Evolutionary conservation across 1,284 basidiomycete genomes (phyloP), one percentile per base, ranked within the genome.

Genomic region (Pisolithus thermaeus): DNA sequence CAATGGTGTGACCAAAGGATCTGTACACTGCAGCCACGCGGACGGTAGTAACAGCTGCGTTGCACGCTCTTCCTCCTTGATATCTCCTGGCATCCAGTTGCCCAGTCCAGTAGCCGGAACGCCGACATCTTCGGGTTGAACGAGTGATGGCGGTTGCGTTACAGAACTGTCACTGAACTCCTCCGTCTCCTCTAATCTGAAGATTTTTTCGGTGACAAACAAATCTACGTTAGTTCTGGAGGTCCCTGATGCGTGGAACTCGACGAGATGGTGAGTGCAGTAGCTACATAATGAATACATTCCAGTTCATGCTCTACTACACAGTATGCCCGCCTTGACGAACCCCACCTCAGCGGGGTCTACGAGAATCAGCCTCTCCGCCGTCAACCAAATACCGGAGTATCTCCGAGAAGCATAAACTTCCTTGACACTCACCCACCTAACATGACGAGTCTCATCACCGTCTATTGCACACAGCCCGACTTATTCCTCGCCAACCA

Each of bases 281-380:
- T 28, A 39, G 20, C 37, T 49, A 16, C 6, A 11, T 45, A 16
- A 22, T 14, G 7, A 51, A 11, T 7, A 28, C 8, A 7, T 8
- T 12, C 18, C 23, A 9, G 39, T 35, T 62, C 37, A 66, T 36
- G 3, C n/a, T 23, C n/a, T 39, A 30, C 54, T 22, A 16, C 23
- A 5, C 54, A 70, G 66, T 47, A 53, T 56, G 39, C 66, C 56
- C 18, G 56, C 45, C 23, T 65, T 52, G 37, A 64, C 64, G 1
- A 66, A 66, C 14, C 66, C 65, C 8, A 66, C 69, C 42, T 70
- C 68, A 6, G 65, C 66, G 7, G 64, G 70, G 49, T 66, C 65
- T 1, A 66, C 68, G 2, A 66, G 61, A 8, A 66, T 70, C 30
- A 61, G 59, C 39, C 28, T 66, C 25, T 66, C 65, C 30, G 65